Evolutionary conservation across 148 eudicot genomes (phyloP).

Genomic region (Polygonum maritimum): DNA sequence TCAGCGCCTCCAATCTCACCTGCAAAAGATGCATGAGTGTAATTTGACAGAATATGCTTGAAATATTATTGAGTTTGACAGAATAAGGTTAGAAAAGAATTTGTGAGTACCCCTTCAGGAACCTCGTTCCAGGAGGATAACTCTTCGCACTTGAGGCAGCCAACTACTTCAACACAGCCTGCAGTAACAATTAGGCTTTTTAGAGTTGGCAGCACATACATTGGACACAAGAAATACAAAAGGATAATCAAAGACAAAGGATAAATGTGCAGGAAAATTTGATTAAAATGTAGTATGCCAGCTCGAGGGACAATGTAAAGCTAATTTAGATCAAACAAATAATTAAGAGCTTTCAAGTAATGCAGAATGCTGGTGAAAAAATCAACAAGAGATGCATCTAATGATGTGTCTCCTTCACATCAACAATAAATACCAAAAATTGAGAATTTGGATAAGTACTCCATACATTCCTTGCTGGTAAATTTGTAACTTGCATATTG

Average conservation of each 20-base stretch:
- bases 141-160: conserved; percentile 68
- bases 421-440: neutral
- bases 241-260: neutral
- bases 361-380: neutral
- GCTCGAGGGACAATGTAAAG: neutral
- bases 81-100: neutral
- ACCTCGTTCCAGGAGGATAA: conserved; percentile 61
- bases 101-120: conserved; percentile 54
- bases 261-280: neutral
- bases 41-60: neutral
- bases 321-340: neutral
- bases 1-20: conserved; percentile 58
- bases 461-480: neutral
- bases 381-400: no score
- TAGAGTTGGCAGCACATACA: no score
- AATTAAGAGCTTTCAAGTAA: neutral
- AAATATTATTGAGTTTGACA: neutral
- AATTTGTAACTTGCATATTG: neutral
- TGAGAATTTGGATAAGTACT: neutral
- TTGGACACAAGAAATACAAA: neutral
- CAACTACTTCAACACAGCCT: conserved; percentile 89
- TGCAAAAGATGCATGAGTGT: conserved; percentile 15
- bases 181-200: neutral
- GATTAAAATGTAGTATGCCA: neutral
- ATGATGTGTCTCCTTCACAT: no score